A percentile compares a stretch with the other conserved stretches of the same genome.
Evolutionary conservation across 1,139 yeast genomes (phyloP).

Genomic region (Lodderomyces beijingensis): DNA sequence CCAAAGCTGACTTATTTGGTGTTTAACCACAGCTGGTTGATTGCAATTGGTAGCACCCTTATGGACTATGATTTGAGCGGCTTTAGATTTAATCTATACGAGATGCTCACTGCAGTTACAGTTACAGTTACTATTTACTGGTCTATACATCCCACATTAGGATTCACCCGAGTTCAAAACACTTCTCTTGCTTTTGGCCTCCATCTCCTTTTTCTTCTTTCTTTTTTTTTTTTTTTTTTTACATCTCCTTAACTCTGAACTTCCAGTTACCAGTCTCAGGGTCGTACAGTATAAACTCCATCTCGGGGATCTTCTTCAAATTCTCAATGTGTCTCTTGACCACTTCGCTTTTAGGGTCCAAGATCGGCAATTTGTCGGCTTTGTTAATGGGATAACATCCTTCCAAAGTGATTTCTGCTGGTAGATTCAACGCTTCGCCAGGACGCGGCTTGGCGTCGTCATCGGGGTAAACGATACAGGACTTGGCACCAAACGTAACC

Average conservation of each 20-base stretch:
- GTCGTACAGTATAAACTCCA: slow-evolving; percentile 72
- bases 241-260: slow-evolving; percentile 45
- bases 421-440: slow-evolving; percentile 83
- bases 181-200: slow-evolving; percentile 1
- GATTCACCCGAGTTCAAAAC: neutral
- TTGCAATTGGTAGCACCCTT: too few species aligned
- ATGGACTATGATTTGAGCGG: too few species aligned
- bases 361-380: slow-evolving; percentile 68
- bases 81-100: too few species aligned
- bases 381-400: slow-evolving; percentile 75
- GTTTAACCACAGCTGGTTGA: too few species aligned
- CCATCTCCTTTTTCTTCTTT: slow-evolving; percentile 17
- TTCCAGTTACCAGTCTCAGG: slow-evolving; percentile 80
- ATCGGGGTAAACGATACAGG: slow-evolving; percentile 74
- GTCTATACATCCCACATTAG: too few species aligned
- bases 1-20: too few species aligned
- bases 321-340: slow-evolving; percentile 67
- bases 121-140: neutral
- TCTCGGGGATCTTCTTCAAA: slow-evolving; percentile 55
- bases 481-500: slow-evolving; percentile 55
- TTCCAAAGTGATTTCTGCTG: slow-evolving; percentile 67
- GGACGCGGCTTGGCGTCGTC: slow-evolving; percentile 51
- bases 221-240: slow-evolving; percentile 2
- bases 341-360: slow-evolving; percentile 72
- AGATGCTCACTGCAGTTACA: too few species aligned